Base-by-base conservation (phyloP, 176 grass and related monocot species). In the Urochloa ruziziensis region DNA sequence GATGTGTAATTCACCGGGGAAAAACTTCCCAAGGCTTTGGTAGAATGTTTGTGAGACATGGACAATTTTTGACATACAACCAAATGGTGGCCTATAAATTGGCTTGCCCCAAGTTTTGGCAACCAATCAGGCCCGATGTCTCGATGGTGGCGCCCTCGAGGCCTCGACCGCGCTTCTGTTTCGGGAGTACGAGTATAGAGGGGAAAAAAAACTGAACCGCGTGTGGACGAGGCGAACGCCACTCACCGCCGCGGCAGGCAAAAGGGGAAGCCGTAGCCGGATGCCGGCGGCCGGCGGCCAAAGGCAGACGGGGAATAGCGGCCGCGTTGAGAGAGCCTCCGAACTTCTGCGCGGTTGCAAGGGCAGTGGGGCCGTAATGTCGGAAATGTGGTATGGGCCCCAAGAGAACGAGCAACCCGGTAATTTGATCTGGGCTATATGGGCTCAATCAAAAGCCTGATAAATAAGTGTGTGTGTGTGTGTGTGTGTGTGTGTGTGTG, bases 281-380 rank as follows among this genome's bases (percentile, higher is more conserved):
- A 27, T 57, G 54, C 79, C 53, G 63, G 73, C 72, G 57, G 73
- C 28, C 70, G 85, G 60, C 37, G 61, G 71, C 39, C 51, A 76
- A 76, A 53, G 60, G 48, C 78, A 82, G 49, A 17, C 17, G 11
- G 32, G n/a, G 54, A 24, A 32, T 17, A 19, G 14, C 46, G 14
- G 2, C 18, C 16, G 23, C 62, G 4, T 36, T 40, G 11, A 11
- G 51, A 30, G 57, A n/a, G 23, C 21, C 47, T 34, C 28, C 3
- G 8, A 33, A 23, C 28, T 34, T 9, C 47, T 34, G 10, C 29
- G 17, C 27, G 47, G 9, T 68, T 16, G 23, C 28, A 18, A 48
- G 11, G 21, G 18, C 47, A 23, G 51, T 36, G 67, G 71, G 71
- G 10, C 30, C 19, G 19, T 32, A 37, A 36, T 54, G 47, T 54